Evolutionary conservation across 805 yeast species (phyloP).

Genomic region (Spathaspora sp.): DNA sequence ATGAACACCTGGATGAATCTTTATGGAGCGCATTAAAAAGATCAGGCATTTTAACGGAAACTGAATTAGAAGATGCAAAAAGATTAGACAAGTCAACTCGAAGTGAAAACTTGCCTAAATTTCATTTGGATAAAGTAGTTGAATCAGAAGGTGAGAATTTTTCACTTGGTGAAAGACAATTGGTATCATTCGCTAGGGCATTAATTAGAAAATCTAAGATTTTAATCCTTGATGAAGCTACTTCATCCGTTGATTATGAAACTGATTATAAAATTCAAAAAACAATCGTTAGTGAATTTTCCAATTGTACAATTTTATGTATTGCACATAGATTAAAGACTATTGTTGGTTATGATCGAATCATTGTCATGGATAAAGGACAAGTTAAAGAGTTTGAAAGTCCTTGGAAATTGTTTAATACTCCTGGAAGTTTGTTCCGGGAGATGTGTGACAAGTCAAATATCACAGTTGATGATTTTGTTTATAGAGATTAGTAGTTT

Average conservation of each 20-base stretch:
- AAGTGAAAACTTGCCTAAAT: constrained; percentile 24
- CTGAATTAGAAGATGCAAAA: constrained; percentile 18
- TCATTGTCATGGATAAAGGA: constrained; percentile 34
- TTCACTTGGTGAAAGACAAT: constrained; percentile 37
- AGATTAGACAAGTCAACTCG: background rate
- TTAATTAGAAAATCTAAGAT: constrained; percentile 33
- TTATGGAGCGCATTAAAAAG: constrained; percentile 54
- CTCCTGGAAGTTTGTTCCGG: constrained; percentile 22
- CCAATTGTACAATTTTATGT: constrained; percentile 31
- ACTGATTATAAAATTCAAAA: constrained; percentile 34
- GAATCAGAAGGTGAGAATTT: constrained; percentile 35
- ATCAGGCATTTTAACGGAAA: constrained; percentile 44
- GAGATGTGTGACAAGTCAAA: constrained; percentile 36
- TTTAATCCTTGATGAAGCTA: constrained; percentile 37
- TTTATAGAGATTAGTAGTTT: background rate
- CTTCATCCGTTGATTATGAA: constrained; percentile 36
- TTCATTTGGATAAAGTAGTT: constrained; percentile 33
- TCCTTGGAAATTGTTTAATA: constrained; percentile 26
- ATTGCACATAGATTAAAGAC: constrained; percentile 39
- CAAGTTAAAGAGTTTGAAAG: constrained; percentile 29
- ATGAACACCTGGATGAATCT: constrained; percentile 40
- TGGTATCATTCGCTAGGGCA: constrained; percentile 35
- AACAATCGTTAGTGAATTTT: constrained; percentile 28
- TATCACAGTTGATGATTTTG: constrained; percentile 25
- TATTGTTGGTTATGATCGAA: constrained; percentile 31